These are phyloP conservation scores for Claviceps pusilla DNA, from an alignment of 2,329 filamentous ascomycete species.

Conservation along the genomic window DNA sequence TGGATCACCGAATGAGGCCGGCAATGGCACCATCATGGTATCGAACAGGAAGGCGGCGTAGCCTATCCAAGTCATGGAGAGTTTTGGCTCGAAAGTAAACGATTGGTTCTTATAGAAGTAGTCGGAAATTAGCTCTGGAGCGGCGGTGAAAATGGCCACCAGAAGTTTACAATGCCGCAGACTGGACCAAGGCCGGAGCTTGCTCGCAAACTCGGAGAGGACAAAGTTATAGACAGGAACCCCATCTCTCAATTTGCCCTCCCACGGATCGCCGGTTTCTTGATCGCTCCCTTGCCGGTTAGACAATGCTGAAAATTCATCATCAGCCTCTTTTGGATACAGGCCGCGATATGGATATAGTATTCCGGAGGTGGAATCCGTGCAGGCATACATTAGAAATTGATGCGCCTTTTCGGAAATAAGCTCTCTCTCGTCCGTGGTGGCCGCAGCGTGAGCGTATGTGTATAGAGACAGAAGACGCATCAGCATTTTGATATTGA, in stretches of 20 bases:
- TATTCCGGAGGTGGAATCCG: constrained; percentile 55
- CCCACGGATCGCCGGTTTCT: constrained; percentile 50
- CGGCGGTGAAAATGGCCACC: constrained; percentile 61
- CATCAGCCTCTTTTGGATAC: constrained; percentile 60
- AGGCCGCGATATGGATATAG: constrained; percentile 66
- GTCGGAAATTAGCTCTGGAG: constrained; percentile 73
- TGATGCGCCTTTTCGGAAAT: constrained; percentile 58
- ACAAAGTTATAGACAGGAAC: constrained; percentile 66
- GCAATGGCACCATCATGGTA: constrained; percentile 59
- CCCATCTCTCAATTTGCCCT: constrained; percentile 49
- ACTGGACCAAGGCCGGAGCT: constrained; percentile 69
- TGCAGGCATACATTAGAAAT: constrained; percentile 64
- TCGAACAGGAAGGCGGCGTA: constrained; percentile 82
- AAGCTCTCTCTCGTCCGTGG: constrained; percentile 26
- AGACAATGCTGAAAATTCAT: constrained; percentile 17
- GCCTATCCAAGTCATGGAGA: constrained; percentile 87
- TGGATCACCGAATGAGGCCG: constrained; percentile 53
- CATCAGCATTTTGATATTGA: constrained; percentile 60
- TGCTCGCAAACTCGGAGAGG: constrained; percentile 63
- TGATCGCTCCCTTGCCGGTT: constrained; percentile 17
- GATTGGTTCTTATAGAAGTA: constrained; percentile 71
- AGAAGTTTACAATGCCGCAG: constrained; percentile 69
- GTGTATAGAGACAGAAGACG: constrained; percentile 59
- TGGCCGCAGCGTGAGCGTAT: constrained; percentile 32
- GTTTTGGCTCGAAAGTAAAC: constrained; percentile 80